Evolutionary conservation across 2,329 filamentous ascomycete genomes (phyloP).

Genomic region (Xylaria sp.): DNA sequence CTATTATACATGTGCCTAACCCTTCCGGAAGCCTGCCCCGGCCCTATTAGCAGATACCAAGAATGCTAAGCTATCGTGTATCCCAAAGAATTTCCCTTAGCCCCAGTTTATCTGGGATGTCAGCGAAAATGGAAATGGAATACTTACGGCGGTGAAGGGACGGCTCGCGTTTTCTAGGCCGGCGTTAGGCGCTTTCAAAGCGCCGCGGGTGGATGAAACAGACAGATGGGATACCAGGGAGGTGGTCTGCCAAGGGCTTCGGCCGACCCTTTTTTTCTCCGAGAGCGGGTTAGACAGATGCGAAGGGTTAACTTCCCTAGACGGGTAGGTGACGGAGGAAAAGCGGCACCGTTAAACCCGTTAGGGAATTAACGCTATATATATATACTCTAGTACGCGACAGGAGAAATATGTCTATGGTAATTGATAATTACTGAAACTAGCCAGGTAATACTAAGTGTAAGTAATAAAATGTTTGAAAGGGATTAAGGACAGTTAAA

Average conservation of each 20-base stretch:
- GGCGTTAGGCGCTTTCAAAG: background rate
- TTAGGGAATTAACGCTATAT: too few relatives aligned
- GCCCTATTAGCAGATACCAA: background rate
- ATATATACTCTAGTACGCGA: too few relatives aligned
- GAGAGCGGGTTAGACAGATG: background rate
- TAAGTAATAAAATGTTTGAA: too few relatives aligned
- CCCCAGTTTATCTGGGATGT: background rate
- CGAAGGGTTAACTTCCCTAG: background rate
- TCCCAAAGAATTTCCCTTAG: background rate
- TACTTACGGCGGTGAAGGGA: conserved; percentile 5
- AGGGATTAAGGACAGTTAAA: too few relatives aligned
- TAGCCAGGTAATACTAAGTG: too few relatives aligned
- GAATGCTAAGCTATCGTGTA: background rate
- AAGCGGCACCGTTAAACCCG: too few relatives aligned
- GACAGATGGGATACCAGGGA: background rate
- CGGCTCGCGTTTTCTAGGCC: too few relatives aligned
- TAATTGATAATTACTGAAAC: too few relatives aligned
- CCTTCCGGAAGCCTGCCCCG: background rate
- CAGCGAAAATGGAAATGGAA: conserved; percentile 1
- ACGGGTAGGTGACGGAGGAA: too few relatives aligned
- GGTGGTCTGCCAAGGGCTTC: background rate
- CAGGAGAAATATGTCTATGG: too few relatives aligned
- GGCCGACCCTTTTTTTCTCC: conserved; percentile 3
- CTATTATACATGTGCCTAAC: background rate
- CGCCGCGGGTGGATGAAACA: background rate